phyloP scores from a whole-genome alignment of 257 asterid genomes.

The Fraxinus pennsylvanica region DNA sequence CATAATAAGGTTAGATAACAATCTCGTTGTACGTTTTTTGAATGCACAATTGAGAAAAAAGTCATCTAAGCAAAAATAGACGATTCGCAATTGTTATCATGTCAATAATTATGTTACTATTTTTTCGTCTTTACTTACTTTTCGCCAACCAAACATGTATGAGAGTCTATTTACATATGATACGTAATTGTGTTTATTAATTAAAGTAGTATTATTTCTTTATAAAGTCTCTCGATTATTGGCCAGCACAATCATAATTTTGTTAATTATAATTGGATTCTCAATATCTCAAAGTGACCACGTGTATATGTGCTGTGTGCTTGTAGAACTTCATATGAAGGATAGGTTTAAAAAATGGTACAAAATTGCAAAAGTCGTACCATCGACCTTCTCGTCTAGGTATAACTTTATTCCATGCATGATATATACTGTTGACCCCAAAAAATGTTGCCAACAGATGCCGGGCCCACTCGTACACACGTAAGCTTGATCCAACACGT shows the following conservation, averaged over 20 bases:
- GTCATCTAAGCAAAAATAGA: no score
- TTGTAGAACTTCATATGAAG: conserved; percentile 23
- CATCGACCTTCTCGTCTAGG: neutral
- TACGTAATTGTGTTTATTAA: no score
- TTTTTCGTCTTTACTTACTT: neutral
- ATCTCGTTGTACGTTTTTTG: no score
- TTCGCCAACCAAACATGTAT: neutral
- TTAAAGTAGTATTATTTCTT: no score
- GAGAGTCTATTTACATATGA: neutral
- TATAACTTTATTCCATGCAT: neutral
- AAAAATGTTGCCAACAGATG: no score
- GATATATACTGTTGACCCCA: no score
- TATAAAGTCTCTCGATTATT: neutral
- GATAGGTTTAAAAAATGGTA: neutral
- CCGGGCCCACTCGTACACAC: no score
- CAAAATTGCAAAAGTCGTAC: neutral
- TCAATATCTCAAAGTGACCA: conserved; percentile 15
- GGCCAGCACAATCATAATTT: conserved; percentile 23
- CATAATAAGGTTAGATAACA: neutral
- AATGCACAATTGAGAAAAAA: no score
- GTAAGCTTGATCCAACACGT: no score
- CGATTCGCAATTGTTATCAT: no score
- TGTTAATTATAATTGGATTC: conserved; percentile 1
- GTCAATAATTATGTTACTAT: no score
- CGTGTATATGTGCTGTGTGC: conserved; percentile 19